A percentile compares a stretch with the other conserved stretches of the same genome.
Conservation (phyloP, 2,329 filamentous ascomycete species). For the Sporothrix curviconia region DNA sequence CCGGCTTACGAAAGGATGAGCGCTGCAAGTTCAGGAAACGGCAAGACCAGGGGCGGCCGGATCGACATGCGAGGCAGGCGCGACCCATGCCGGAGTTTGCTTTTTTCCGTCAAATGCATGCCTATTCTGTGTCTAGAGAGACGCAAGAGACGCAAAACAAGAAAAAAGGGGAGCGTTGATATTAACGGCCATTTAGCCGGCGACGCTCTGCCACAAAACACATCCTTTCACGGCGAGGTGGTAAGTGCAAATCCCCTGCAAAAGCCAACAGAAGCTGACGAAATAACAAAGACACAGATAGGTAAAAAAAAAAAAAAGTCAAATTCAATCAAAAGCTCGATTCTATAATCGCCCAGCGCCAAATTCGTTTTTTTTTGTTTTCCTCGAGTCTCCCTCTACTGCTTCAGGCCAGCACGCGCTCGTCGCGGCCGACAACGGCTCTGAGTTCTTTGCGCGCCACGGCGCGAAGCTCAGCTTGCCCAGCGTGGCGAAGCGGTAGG, state of each 20-base stretch:
- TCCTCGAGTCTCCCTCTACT: neutral
- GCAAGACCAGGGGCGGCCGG: neutral
- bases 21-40: neutral
- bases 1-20: neutral
- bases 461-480: constrained; percentile 26
- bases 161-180: neutral
- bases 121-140: neutral
- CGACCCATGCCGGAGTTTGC: neutral
- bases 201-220: neutral
- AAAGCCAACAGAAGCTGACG: too few species aligned
- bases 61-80: neutral
- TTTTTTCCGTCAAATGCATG: constrained; percentile 7
- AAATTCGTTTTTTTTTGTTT: neutral
- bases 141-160: neutral
- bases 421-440: neutral
- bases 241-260: too few species aligned
- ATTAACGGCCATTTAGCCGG: constrained; percentile 3
- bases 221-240: too few species aligned
- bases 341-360: neutral
- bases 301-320: neutral
- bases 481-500: constrained; percentile 24
- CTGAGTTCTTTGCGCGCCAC: constrained; percentile 10
- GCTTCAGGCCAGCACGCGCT: neutral
- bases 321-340: neutral
- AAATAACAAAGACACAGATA: neutral